phyloP scores from a whole-genome alignment of 2,329 filamentous ascomycete genomes.

The Ampelomyces quisqualis region DNA sequence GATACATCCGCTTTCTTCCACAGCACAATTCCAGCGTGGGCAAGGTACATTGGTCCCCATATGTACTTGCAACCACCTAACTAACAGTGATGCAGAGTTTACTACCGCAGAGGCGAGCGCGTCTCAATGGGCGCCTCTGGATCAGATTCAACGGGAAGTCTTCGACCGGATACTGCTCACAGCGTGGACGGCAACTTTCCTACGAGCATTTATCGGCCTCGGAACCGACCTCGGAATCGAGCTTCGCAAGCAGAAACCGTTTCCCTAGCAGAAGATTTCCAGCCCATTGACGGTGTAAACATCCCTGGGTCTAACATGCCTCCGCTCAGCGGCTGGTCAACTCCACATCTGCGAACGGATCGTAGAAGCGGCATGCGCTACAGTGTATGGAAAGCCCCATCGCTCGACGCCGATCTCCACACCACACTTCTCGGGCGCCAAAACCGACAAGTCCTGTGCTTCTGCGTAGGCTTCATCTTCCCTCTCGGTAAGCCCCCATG shows the following conservation, averaged over 20 bases:
- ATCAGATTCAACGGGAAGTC: slow-evolving; percentile 36
- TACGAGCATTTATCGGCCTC: slow-evolving; percentile 41
- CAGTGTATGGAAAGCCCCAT: slow-evolving; percentile 73
- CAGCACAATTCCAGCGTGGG: slow-evolving; percentile 44
- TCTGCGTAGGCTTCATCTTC: slow-evolving; percentile 74
- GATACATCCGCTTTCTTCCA: slow-evolving; percentile 38
- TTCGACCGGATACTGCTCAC: slow-evolving; percentile 37
- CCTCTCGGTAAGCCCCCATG: slow-evolving; percentile 54
- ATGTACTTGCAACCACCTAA: not conserved
- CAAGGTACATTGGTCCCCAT: slow-evolving; percentile 26
- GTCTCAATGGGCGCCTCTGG: slow-evolving; percentile 38
- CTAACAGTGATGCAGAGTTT: slow-evolving; percentile 30
- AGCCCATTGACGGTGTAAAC: slow-evolving; percentile 33
- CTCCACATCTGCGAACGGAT: slow-evolving; percentile 42
- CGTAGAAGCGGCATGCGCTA: slow-evolving; percentile 50
- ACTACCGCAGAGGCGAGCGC: slow-evolving; percentile 42
- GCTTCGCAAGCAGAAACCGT: slow-evolving; percentile 33
- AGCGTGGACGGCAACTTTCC: slow-evolving; percentile 44
- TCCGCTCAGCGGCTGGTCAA: slow-evolving; percentile 29
- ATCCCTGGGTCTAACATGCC: slow-evolving; percentile 32
- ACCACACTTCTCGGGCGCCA: slow-evolving; percentile 63
- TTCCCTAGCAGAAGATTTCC: slow-evolving; percentile 28
- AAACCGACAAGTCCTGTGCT: slow-evolving; percentile 73
- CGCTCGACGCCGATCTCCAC: slow-evolving; percentile 63
- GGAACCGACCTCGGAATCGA: slow-evolving; percentile 41